Evolutionary conservation across 768 basidiomycete species (phyloP), one percentile per base, ranked within the genome.

Genomic region (Amylocystis lapponica): DNA sequence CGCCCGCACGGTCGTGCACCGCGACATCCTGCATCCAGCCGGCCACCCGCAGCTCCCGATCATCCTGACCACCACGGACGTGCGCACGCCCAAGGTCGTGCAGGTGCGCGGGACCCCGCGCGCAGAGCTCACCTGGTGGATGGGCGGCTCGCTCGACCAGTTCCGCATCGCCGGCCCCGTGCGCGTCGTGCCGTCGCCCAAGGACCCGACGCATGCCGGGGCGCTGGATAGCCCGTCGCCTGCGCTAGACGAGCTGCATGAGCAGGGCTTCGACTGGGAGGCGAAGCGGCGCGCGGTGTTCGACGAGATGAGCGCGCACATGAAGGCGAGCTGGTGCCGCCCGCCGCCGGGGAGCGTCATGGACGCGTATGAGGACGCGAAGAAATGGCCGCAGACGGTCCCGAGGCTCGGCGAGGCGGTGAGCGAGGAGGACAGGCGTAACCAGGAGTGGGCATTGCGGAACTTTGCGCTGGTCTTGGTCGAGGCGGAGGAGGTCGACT

Each of bases 91-190:
- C 17, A 92, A 92, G 53, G 71, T 77, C 26, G 36, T 61, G 1
- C 81, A 89, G 50, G 64, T 89, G 36, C 65, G 64, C 19, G 55
- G 66, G 27, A 68, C 68, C 43, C 56, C 70, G 9, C 59, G 67
- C 32, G 74, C 81, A 47, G 83, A 91, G 58, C 50, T 83, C 32
- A 76, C 71, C 10, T 91, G 84, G 81, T 93, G 87, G 86, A 73
- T 81, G 40, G 69, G 74, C 23, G 72, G 74, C 17, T 72, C 77
- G 0, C 60, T 72, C 40, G 80, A 86, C 56, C 90, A 94, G 54
- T 90, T 81, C 57, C 80, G 91, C 36, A 64, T 94, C 54, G 47
- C 66, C 0, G 88, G 81, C 1, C 60, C 59, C 12, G 76, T 75
- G 17, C 70, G 67, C 56, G 49, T 88, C 46, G 66, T 88, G 17